Evolutionary conservation across 1,284 basidiomycete genomes (phyloP), one percentile per base, ranked within the genome.

Genomic region (Cryptococcus neoformans): DNA sequence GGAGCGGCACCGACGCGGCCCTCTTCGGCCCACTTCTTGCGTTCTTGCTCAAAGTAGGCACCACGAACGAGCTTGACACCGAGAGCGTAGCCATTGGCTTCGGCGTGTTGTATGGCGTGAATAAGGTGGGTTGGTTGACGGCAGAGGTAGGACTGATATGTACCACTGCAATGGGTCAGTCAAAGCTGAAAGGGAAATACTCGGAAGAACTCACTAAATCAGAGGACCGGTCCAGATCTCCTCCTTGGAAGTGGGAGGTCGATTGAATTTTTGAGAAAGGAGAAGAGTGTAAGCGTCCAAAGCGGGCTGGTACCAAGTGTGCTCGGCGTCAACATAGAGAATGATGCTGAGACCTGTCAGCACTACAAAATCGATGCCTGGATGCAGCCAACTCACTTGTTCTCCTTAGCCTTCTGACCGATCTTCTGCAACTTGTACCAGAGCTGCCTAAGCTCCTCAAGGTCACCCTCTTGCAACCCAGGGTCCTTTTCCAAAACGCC

Each of bases 31-130:
- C 77, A 79, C 57, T 70, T 70, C 51, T 67, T 54, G 44, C 73
- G 56, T 73, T 97, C 95, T 55, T 87, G 82, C 1, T 85, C 83
- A 67, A 94, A 89, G 75, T 97, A 98, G 1, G 94, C 94, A 0
- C 94, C 95, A 28, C 95, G 85, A 38, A 98, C 94, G 55, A 98
- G 87, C 78, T 98, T 98, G 61, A 94, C 85, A 14, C 94, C 94
- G 2, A 98, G 83, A 0, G 88, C 82, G 74, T 92, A 97, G 46
- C 83, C 82, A 64, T 86, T 80, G 48, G 74, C 75, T 60, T 84
- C 81, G 7, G 94, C 88, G 55, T 90, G 85, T n/a, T 78, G 78
- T 47, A 94, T 77, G 38, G 86, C 83, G 36, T 83, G 83, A 0
- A 79, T 79, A 16, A 96, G 82, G 61, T 92, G 85, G 28, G 79